Conservation (phyloP, 768 basidiomycete genomes). For the Rickenella mellea region DNA sequence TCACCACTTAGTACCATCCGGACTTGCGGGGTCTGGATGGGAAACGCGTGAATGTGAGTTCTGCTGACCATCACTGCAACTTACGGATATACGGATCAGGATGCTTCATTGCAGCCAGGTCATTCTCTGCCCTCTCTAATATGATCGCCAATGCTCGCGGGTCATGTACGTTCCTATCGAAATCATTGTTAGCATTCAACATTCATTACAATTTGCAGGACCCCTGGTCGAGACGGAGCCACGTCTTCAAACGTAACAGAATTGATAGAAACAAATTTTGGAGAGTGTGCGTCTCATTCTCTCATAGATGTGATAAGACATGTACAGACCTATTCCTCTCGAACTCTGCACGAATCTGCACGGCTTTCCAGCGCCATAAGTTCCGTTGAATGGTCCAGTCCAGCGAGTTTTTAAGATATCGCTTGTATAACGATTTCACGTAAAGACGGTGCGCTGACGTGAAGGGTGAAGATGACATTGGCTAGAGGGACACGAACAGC, state of each 20-base stretch:
- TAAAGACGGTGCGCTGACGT: conserved; percentile 69
- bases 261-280: too few relatives aligned
- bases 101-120: conserved; percentile 57
- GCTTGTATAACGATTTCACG: conserved; percentile 87
- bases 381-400: conserved; percentile 87
- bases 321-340: conserved; percentile 75
- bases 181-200: conserved; percentile 1
- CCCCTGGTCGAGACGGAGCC: conserved; percentile 12
- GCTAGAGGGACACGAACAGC: too few relatives aligned
- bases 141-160: conserved; percentile 74
- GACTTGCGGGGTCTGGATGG: conserved; percentile 60
- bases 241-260: conserved; percentile 11
- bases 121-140: conserved; percentile 70
- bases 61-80: conserved; percentile 22
- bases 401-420: conserved; percentile 75
- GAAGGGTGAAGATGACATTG: conserved; percentile 54
- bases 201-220: neutral
- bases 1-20: conserved; percentile 95
- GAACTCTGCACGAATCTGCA: conserved; percentile 86
- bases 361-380: conserved; percentile 76
- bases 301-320: neutral
- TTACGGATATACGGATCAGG: conserved; percentile 91
- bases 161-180: conserved; percentile 65
- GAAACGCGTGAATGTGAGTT: neutral
- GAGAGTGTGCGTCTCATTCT: conserved; percentile 10